phyloP scores from a whole-genome alignment of 345 rosid species.

The Populus deltoides region DNA sequence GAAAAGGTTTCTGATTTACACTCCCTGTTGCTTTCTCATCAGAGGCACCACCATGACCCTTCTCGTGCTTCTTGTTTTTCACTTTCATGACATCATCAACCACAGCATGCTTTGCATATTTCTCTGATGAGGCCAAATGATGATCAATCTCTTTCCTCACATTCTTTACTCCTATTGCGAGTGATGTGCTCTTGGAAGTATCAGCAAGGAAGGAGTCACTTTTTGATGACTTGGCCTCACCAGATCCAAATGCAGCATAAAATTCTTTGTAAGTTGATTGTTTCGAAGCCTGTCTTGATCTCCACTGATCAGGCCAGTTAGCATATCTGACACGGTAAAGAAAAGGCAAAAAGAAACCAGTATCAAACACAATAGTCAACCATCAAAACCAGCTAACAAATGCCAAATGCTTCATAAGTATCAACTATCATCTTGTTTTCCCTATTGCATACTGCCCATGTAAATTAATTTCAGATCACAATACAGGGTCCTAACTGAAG shows the following conservation, averaged over 20 bases:
- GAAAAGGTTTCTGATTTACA: conserved; percentile 39
- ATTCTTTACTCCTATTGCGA: conserved; percentile 37
- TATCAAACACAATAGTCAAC: neutral
- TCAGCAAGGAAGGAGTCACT: conserved; percentile 43
- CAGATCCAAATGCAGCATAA: conserved; percentile 60
- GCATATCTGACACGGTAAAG: conserved; percentile 48
- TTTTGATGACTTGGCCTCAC: conserved; percentile 40
- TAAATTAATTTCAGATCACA: neutral
- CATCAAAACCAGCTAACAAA: neutral
- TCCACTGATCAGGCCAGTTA: conserved; percentile 72
- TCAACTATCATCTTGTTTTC: neutral
- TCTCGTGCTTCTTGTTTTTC: conserved; percentile 23
- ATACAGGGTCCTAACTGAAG: no score
- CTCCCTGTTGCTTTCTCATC: conserved; percentile 28
- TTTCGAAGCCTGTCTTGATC: conserved; percentile 69
- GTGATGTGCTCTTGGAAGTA: conserved; percentile 41
- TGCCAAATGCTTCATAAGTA: neutral
- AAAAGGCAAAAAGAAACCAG: neutral
- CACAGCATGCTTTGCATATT: conserved; percentile 22
- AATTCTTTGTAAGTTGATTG: conserved; percentile 70
- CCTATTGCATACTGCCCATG: no score
- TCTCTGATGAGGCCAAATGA: conserved; percentile 23
- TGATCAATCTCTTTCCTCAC: conserved; percentile 52
- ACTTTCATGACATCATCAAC: conserved; percentile 22
- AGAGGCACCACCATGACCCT: conserved; percentile 19